Evolutionary conservation across 139 green algal species (phyloP), one percentile per base, ranked within the genome.

Genomic region (Limnomonas spitsbergensis): DNA sequence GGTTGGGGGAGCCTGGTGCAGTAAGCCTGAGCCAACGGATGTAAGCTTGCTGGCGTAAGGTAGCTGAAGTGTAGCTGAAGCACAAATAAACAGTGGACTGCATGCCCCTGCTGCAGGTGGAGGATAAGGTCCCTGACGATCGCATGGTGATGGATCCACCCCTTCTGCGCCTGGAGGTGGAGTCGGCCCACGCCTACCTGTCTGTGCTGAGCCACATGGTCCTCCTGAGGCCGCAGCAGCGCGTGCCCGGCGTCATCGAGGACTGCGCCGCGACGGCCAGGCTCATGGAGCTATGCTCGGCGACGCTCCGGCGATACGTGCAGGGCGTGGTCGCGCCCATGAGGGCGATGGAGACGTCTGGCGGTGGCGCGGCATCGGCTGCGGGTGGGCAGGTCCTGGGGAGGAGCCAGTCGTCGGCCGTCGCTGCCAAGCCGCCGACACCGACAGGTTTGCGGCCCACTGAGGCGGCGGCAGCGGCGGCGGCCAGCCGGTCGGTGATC

Each of bases 111-210:
- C n/a, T 72, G 66, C 27, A 72, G 31, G 27, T 39, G 29, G n/a
- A 32, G 27, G 66, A 72, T 39, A 72, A 20, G 29, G 31, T 72
- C 66, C 29, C n/a, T 72, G 66, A 74, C 29, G 68, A 74, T 7
- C 68, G 68, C 35, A 74, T 42, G 73, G 82, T 98, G 34, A 40
- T 84, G 3, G 95, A 99, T 86, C 95, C 95, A 1, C 95, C 95
- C 1, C 88, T 99, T 81, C 88, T 98, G 81, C 80, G 90, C 6
- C 86, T 99, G 40, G 95, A 99, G 87, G 89, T 83, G 4, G 94
- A 98, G 84, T 88, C 92, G 38, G 80, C 84, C 4, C 89, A 96
- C 68, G 91, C 93, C 4, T 95, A 96, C 78, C 83, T 99, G 29
- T 92, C 87, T 35, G 83, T 97, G 38, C 56, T 82, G 38, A 32